A percentile compares a stretch with the other conserved stretches of the same genome.
phyloP scores from a whole-genome alignment of 805 yeast species.

The Komagataella ulmi region DNA sequence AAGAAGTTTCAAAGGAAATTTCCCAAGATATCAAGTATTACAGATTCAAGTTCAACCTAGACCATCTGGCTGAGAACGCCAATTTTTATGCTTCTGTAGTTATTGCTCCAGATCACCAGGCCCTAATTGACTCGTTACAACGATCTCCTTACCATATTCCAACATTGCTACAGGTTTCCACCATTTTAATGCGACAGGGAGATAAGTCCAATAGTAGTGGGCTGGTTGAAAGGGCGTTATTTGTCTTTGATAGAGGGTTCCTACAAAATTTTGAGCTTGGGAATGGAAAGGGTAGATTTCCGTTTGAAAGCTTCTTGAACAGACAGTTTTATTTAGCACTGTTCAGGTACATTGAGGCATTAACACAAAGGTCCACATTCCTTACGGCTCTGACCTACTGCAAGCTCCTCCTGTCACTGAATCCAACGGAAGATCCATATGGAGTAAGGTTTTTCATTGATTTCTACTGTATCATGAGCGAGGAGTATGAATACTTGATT shows the following conservation, averaged over 20 bases:
- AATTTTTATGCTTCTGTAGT: constrained; percentile 52
- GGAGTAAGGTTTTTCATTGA: constrained; percentile 80
- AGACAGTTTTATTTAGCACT: constrained; percentile 65
- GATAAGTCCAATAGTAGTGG: constrained; percentile 63
- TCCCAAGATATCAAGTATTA: constrained; percentile 41
- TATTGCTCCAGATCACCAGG: constrained; percentile 69
- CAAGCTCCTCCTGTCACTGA: constrained; percentile 52
- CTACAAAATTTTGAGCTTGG: constrained; percentile 45
- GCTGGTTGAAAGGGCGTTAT: constrained; percentile 61
- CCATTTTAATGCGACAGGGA: constrained; percentile 65
- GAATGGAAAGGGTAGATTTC: constrained; percentile 49
- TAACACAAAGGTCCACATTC: constrained; percentile 69
- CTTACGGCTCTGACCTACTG: constrained; percentile 68
- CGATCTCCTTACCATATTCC: constrained; percentile 64
- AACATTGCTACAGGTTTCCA: constrained; percentile 67
- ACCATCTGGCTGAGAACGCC: constrained; percentile 23
- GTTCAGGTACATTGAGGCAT: constrained; percentile 54
- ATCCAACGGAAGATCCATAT: constrained; percentile 70
- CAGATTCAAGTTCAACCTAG: constrained; percentile 27
- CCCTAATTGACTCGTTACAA: constrained; percentile 43
- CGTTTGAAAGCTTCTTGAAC: constrained; percentile 63
- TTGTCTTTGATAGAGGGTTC: constrained; percentile 67
- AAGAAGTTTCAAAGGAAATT: constrained; percentile 22
- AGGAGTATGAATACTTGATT: constrained; percentile 49
- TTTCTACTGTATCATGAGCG: constrained; percentile 55